phyloP scores from a whole-genome alignment of 352 stramenopile genomes.

The Achlya hypogyna region DNA sequence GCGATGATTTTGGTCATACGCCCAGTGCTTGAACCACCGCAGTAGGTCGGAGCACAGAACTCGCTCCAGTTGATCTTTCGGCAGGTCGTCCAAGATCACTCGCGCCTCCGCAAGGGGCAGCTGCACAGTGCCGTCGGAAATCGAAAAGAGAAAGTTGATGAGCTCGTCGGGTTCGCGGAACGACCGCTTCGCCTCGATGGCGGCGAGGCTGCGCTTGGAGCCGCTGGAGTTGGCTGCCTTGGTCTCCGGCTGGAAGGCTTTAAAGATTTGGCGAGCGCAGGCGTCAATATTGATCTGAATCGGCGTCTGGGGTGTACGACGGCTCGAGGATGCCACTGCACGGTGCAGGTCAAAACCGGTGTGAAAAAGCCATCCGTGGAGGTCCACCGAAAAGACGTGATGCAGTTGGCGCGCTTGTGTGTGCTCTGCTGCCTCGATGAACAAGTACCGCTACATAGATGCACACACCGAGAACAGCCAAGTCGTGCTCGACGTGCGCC shows the following conservation, averaged over 20 bases:
- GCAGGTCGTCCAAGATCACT: neutral
- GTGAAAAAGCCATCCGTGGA: neutral
- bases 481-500: neutral
- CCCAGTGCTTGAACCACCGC: constrained; percentile 12
- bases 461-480: neutral
- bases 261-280: neutral
- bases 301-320: neutral
- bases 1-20: neutral
- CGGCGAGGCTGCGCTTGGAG: neutral
- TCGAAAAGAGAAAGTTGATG: neutral
- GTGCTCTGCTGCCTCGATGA: neutral
- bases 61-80: neutral
- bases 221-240: neutral
- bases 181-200: neutral
- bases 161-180: neutral
- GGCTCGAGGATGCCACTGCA: neutral
- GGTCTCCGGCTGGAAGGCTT: neutral
- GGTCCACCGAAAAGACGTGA: neutral
- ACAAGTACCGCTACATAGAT: neutral
- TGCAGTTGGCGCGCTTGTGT: neutral
- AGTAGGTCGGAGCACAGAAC: constrained; percentile 3
- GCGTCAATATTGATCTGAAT: neutral
- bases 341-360: neutral
- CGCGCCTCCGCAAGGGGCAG: neutral
- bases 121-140: neutral